Evolutionary conservation across 1,284 basidiomycete genomes (phyloP).

Genomic region (Ceraceosorus guamensis): DNA sequence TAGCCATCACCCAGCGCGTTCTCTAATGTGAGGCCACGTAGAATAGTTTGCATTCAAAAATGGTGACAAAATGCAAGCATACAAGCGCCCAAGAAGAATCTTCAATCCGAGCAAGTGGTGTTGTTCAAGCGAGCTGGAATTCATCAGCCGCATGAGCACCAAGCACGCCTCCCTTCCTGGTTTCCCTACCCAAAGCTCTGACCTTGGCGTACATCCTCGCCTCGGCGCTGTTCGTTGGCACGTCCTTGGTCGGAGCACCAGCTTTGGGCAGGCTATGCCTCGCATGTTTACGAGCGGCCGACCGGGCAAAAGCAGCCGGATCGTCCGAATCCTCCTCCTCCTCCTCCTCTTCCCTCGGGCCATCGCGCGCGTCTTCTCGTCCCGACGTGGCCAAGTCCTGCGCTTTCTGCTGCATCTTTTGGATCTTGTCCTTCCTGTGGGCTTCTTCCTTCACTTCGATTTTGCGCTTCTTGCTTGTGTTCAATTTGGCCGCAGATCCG

Average conservation of each 20-base stretch:
- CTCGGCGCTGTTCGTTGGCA: slow-evolving; percentile 59
- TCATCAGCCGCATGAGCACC: slow-evolving; percentile 59
- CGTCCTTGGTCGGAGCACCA: slow-evolving; percentile 6
- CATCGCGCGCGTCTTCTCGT: slow-evolving; percentile 1
- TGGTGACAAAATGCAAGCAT: no score
- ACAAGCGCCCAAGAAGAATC: no score
- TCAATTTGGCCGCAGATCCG: background rate
- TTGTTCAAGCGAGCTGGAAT: slow-evolving; percentile 33
- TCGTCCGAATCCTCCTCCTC: slow-evolving; percentile 10
- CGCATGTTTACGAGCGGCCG: slow-evolving; percentile 26
- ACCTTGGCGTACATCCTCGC: slow-evolving; percentile 80
- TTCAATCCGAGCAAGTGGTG: no score
- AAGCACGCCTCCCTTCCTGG: slow-evolving; percentile 73
- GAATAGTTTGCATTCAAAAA: no score
- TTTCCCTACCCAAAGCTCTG: slow-evolving; percentile 70
- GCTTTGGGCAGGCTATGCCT: slow-evolving; percentile 9
- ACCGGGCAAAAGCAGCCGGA: slow-evolving; percentile 22
- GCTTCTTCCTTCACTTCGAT: slow-evolving; percentile 1
- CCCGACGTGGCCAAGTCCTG: slow-evolving; percentile 13
- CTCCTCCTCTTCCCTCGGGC: slow-evolving; percentile 11
- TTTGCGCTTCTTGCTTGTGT: background rate
- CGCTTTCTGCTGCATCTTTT: slow-evolving; percentile 7
- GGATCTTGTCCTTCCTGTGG: background rate
- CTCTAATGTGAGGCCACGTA: no score
- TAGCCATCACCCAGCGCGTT: no score